Percentiles rank a stretch among this genome's conserved stretches.
These are phyloP conservation scores for Marasmius tenuissimus DNA, from an alignment of 1,284 basidiomycete genomes.

Conservation along the genomic window DNA sequence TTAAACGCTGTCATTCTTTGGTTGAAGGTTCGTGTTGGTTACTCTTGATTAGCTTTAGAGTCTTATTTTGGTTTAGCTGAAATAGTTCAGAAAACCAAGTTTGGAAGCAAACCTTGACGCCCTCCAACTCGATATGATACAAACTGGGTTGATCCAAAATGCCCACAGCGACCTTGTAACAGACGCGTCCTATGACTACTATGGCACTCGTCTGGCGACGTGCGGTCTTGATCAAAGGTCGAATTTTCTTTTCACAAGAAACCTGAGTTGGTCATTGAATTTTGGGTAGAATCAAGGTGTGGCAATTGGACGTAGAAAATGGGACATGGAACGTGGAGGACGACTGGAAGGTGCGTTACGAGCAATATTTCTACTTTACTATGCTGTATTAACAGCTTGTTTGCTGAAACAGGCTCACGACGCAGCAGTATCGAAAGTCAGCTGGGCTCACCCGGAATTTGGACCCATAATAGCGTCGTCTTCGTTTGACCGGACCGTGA, in stretches of 20 bases:
- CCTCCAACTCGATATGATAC: conserved; percentile 51
- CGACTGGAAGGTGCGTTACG: conserved; percentile 78
- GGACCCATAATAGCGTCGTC: conserved; percentile 82
- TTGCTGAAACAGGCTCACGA: conserved; percentile 73
- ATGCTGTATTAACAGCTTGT: not conserved
- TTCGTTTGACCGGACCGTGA: conserved; percentile 86
- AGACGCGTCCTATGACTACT: conserved; percentile 87
- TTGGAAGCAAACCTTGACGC: not conserved
- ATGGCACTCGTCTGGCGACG: conserved; percentile 78
- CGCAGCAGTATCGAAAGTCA: conserved; percentile 79
- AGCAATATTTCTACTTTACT: not conserved
- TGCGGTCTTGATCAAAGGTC: conserved; percentile 80
- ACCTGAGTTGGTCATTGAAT: conserved; percentile 4
- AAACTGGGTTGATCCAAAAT: conserved; percentile 70
- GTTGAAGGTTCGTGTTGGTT: too few relatives aligned
- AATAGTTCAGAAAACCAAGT: not conserved
- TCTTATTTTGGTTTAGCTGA: too few relatives aligned
- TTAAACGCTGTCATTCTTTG: too few relatives aligned
- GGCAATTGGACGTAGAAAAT: conserved; percentile 68
- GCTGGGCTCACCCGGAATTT: conserved; percentile 89
- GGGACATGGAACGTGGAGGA: conserved; percentile 77
- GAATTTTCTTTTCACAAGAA: not conserved
- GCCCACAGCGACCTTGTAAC: conserved; percentile 80
- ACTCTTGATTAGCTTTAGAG: too few relatives aligned
- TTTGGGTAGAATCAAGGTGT: conserved; percentile 73